These are phyloP conservation scores for Hypoxylon sp. DNA, from an alignment of 2,329 filamentous ascomycete genomes.

Conservation along the genomic window DNA sequence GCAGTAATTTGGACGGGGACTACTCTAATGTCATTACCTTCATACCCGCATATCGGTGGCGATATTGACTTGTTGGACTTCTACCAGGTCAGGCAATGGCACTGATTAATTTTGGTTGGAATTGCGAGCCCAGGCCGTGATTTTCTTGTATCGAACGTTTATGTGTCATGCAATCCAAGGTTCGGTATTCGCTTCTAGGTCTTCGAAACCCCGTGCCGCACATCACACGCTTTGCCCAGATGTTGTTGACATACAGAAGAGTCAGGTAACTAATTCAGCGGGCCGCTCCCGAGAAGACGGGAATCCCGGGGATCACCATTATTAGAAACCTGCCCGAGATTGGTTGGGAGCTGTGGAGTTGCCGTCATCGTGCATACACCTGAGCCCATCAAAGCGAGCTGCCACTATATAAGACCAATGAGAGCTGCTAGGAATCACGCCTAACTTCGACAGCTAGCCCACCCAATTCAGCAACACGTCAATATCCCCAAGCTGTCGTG, in stretches of 20 bases:
- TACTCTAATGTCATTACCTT: slow-evolving; percentile 6
- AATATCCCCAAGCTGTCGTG: slow-evolving; percentile 23
- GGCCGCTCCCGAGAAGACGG: slow-evolving; percentile 19
- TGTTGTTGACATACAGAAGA: slow-evolving; percentile 11
- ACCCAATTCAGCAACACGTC: slow-evolving; percentile 30
- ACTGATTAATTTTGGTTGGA: background rate
- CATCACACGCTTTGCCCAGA: background rate
- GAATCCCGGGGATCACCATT: slow-evolving; percentile 8
- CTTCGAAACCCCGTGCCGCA: slow-evolving; percentile 7
- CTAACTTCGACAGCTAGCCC: slow-evolving; percentile 20
- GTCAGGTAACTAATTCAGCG: slow-evolving; percentile 7
- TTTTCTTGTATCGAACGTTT: slow-evolving; percentile 9
- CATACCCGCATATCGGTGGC: slow-evolving; percentile 10
- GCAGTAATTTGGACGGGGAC: background rate
- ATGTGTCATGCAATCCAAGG: slow-evolving; percentile 9
- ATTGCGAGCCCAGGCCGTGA: slow-evolving; percentile 2
- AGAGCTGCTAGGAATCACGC: slow-evolving; percentile 1
- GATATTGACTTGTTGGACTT: slow-evolving; percentile 10
- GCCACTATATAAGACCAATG: slow-evolving; percentile 15
- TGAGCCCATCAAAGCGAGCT: slow-evolving; percentile 17
- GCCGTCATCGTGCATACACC: slow-evolving; percentile 22
- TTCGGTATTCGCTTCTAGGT: slow-evolving; percentile 7
- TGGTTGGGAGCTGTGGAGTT: slow-evolving; percentile 19
- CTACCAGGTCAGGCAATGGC: background rate
- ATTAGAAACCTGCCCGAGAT: background rate